Percentiles rank a stretch among this genome's conserved stretches.
phyloP scores from a whole-genome alignment of 352 stramenopile species.

The Phytophthora tubulina region DNA sequence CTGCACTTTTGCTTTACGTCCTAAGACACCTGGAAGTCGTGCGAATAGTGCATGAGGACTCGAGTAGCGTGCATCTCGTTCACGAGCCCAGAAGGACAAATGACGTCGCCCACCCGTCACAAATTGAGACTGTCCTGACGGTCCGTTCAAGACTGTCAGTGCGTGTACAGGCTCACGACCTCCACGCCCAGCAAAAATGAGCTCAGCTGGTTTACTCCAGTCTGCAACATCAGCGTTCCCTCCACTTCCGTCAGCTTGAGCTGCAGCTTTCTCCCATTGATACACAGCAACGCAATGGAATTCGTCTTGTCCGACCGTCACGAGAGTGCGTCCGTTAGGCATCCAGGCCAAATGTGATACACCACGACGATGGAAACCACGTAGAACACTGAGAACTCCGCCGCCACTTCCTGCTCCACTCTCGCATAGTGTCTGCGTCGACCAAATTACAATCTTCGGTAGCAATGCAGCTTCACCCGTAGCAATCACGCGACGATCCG shows the following conservation, averaged over 20 bases:
- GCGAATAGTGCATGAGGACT: constrained; percentile 58
- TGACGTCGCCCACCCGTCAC: constrained; percentile 72
- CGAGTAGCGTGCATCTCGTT: constrained; percentile 67
- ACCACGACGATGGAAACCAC: constrained; percentile 72
- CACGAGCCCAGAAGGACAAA: constrained; percentile 80
- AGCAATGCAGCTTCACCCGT: constrained; percentile 64
- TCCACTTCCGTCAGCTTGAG: constrained; percentile 1
- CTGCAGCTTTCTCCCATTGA: constrained; percentile 62
- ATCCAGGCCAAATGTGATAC: constrained; percentile 81
- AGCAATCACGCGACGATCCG: constrained; percentile 57
- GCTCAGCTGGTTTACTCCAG: constrained; percentile 59
- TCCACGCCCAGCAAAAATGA: constrained; percentile 68
- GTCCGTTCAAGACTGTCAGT: constrained; percentile 34
- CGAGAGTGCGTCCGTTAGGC: constrained; percentile 70
- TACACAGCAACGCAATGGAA: constrained; percentile 82
- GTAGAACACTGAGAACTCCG: constrained; percentile 64
- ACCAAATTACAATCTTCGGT: constrained; percentile 82
- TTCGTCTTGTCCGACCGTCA: constrained; percentile 73
- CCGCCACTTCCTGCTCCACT: constrained; percentile 40
- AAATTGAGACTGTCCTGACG: constrained; percentile 52
- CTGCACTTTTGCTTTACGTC: constrained; percentile 76
- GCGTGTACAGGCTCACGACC: constrained; percentile 63
- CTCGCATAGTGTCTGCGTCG: constrained; percentile 42
- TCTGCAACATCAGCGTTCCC: constrained; percentile 34
- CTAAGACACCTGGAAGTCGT: constrained; percentile 62